phyloP scores from a whole-genome alignment of 2,329 filamentous ascomycete species.

The Fusarium buharicum region DNA sequence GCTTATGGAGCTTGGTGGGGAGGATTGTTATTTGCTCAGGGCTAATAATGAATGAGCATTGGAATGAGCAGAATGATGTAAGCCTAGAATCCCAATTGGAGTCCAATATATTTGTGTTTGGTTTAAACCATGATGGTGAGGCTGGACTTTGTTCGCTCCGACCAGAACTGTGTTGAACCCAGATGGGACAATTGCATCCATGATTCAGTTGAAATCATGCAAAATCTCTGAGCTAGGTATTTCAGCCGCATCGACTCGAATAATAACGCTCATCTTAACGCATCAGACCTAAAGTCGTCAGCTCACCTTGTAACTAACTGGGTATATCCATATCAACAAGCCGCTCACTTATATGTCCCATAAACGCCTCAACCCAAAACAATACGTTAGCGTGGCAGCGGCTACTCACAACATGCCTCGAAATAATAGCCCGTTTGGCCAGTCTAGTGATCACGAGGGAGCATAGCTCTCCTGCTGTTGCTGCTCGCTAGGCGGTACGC shows the following conservation, averaged over 20 bases:
- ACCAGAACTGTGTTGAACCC: background rate
- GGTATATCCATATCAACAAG: slow-evolving; percentile 21
- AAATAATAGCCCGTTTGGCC: background rate
- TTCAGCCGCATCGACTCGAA: background rate
- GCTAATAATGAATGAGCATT: slow-evolving; percentile 1
- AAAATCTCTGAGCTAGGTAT: background rate
- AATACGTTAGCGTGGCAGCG: background rate
- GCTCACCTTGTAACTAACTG: slow-evolving; percentile 19
- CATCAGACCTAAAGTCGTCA: slow-evolving; percentile 22
- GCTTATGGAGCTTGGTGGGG: slow-evolving; percentile 27
- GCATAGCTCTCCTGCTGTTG: slow-evolving; percentile 20
- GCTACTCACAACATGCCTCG: background rate
- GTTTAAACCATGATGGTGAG: background rate
- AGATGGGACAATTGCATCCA: background rate
- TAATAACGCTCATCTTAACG: slow-evolving; percentile 1
- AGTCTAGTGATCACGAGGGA: slow-evolving; percentile 14
- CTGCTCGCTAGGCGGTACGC: slow-evolving; percentile 44
- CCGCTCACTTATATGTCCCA: slow-evolving; percentile 6
- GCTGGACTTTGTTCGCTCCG: background rate
- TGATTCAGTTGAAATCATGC: background rate
- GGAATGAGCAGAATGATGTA: slow-evolving; percentile 8
- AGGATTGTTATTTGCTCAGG: slow-evolving; percentile 3
- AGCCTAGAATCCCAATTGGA: slow-evolving; percentile 22
- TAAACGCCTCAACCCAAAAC: background rate
- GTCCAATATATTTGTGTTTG: background rate